These are phyloP conservation scores for Flaveria brownii DNA, from an alignment of 129 eudicot species.

Conservation along the genomic window DNA sequence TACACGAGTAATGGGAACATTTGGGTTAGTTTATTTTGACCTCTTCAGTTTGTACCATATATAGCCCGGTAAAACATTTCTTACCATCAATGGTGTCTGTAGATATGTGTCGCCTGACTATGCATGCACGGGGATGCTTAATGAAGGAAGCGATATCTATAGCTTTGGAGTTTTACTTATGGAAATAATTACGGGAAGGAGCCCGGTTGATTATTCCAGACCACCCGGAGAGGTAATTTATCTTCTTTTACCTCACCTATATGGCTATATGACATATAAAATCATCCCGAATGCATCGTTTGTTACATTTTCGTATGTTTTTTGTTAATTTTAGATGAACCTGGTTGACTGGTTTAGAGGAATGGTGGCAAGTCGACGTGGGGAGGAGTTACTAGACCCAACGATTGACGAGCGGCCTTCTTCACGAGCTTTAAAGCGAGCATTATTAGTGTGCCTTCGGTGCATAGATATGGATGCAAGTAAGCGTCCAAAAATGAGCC, in stretches of 20 bases:
- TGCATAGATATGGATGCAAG: slow-evolving; percentile 84
- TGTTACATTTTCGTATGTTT: not conserved
- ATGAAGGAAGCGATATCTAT: slow-evolving; percentile 78
- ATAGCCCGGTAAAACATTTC: slow-evolving; percentile 1
- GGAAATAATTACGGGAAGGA: slow-evolving; percentile 83
- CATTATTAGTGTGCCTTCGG: slow-evolving; percentile 77
- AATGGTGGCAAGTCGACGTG: slow-evolving; percentile 79
- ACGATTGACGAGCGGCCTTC: slow-evolving; percentile 60
- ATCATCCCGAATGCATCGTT: not conserved
- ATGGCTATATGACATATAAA: not conserved
- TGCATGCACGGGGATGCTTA: slow-evolving; percentile 94
- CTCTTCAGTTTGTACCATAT: not conserved
- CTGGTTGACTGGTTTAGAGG: slow-evolving; percentile 95
- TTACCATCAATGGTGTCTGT: slow-evolving; percentile 23
- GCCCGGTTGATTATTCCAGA: slow-evolving; percentile 83
- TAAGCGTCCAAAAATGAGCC: slow-evolving; percentile 92
- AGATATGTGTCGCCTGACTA: slow-evolving; percentile 96
- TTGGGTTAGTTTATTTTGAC: slow-evolving; percentile 53
- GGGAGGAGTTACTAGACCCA: slow-evolving; percentile 77
- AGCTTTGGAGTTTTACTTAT: slow-evolving; percentile 89
- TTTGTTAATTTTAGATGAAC: slow-evolving; percentile 66
- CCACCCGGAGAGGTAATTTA: slow-evolving; percentile 84
- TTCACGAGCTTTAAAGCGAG: slow-evolving; percentile 82
- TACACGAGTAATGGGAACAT: slow-evolving; percentile 97
- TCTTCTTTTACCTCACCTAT: not conserved